Conservation (phyloP, 2,329 filamentous ascomycete species). For the Pseudogymnoascus sp. region DNA sequence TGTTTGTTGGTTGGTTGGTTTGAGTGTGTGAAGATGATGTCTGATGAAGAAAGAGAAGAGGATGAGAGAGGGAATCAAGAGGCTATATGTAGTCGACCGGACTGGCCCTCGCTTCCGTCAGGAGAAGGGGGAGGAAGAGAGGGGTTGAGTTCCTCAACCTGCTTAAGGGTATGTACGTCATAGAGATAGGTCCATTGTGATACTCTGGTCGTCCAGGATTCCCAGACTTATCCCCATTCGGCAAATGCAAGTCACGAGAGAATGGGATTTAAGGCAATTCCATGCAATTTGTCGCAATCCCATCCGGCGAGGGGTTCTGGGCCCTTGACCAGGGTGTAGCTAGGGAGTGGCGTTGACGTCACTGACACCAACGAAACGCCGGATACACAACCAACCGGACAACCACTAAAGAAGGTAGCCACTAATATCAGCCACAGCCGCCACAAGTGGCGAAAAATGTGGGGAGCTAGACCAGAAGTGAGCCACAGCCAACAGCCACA, state of each 20-base stretch:
- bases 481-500: slow-evolving; percentile 1
- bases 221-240: neutral
- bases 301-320: neutral
- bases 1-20: slow-evolving; percentile 12
- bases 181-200: neutral
- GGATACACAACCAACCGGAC: neutral
- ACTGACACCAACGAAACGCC: neutral
- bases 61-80: slow-evolving; percentile 12
- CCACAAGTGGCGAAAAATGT: slow-evolving; percentile 4
- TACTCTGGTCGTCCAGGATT: neutral
- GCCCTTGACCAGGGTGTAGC: neutral
- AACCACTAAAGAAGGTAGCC: neutral
- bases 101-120: slow-evolving; percentile 3
- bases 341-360: neutral
- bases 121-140: neutral
- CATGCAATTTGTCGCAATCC: neutral
- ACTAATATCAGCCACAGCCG: neutral
- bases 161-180: slow-evolving; percentile 1
- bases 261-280: neutral
- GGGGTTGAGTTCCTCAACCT: neutral
- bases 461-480: neutral
- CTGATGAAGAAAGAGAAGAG: slow-evolving; percentile 14
- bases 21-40: slow-evolving; percentile 17
- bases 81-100: slow-evolving; percentile 7
- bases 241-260: neutral